A percentile compares a stretch with the other conserved stretches of the same genome.
These are phyloP conservation scores for Plasmodium inui DNA, from an alignment of 169 alveolate species.

Conservation along the genomic window DNA sequence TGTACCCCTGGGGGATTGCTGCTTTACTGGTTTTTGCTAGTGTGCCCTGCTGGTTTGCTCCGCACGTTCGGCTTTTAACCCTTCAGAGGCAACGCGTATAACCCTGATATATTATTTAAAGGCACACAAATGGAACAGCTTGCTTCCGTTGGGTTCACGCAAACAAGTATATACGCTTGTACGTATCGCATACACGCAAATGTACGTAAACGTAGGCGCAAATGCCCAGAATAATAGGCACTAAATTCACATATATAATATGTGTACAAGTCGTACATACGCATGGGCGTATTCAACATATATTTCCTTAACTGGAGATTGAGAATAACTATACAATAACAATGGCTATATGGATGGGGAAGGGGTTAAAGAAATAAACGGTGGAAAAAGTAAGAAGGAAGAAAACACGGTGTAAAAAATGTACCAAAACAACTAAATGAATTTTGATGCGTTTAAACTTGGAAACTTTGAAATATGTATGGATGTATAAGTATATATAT, in stretches of 20 bases:
- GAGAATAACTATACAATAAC: background rate
- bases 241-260: background rate
- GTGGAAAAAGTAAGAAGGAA: background rate
- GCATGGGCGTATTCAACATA: background rate
- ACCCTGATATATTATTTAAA: background rate
- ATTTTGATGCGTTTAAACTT: background rate
- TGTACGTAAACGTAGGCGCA: background rate
- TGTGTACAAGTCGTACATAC: background rate
- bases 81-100: background rate
- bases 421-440: background rate
- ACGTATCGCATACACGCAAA: background rate
- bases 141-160: background rate
- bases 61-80: background rate
- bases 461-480: background rate
- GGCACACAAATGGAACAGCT: background rate
- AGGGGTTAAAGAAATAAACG: background rate
- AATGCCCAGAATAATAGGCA: background rate
- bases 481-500: background rate
- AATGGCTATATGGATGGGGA: background rate
- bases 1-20: background rate
- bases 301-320: background rate
- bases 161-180: background rate
- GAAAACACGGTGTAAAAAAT: conserved; percentile 9
- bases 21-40: background rate
- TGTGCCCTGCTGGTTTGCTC: background rate